Conservation (phyloP, 495 filamentous ascomycete genomes). For the Daldinia bambusicola region DNA sequence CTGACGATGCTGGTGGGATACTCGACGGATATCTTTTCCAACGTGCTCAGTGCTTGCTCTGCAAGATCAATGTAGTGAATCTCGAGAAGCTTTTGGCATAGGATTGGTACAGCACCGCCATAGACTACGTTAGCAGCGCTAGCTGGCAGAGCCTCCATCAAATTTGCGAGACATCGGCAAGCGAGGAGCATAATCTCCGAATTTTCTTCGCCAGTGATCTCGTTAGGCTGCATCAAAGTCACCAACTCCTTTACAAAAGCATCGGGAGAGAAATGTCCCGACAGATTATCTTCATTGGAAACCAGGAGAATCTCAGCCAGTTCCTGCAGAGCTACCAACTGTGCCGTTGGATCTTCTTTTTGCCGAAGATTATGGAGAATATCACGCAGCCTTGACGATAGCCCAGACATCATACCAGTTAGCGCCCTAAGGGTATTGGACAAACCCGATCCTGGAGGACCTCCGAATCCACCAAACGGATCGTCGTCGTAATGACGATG, state of each 20-base stretch:
- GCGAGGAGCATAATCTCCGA: constrained; percentile 98
- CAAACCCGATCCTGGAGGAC: constrained; percentile 68
- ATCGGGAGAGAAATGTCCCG: constrained; percentile 94
- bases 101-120: constrained; percentile 90
- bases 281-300: constrained; percentile 95
- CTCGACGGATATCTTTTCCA: constrained; percentile 97
- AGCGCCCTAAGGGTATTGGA: constrained; percentile 85
- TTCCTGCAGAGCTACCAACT: constrained; percentile 92
- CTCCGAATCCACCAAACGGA: constrained; percentile 80
- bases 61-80: constrained; percentile 97
- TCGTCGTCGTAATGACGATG: constrained; percentile 70
- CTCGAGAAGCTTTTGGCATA: constrained; percentile 93
- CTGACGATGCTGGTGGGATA: constrained; percentile 96
- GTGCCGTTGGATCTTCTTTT: constrained; percentile 88
- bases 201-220: constrained; percentile 86
- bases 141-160: constrained; percentile 96
- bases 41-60: constrained; percentile 94
- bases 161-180: constrained; percentile 93
- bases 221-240: constrained; percentile 87
- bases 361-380: constrained; percentile 84
- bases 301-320: constrained; percentile 92
- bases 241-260: constrained; percentile 96
- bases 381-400: constrained; percentile 80
- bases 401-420: constrained; percentile 89
- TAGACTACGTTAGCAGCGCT: constrained; percentile 97